Base-by-base conservation (phyloP, 108 stramenopile species). In the Cyclotella sp. region DNA sequence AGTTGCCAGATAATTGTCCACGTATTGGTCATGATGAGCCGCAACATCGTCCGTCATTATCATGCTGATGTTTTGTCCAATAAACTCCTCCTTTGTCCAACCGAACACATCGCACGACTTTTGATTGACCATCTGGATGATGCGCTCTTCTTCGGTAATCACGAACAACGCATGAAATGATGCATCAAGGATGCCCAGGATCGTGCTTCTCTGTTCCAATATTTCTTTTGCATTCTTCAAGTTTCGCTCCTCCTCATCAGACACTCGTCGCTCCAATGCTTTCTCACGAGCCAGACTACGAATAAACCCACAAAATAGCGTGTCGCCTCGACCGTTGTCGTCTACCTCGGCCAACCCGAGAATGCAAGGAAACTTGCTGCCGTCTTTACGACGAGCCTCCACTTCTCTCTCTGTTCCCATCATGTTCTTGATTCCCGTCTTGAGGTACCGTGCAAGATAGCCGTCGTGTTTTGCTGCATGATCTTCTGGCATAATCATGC, bases 401-500 rank as follows among this genome's bases (percentile, higher is more conserved):
- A 69, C 68, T 28, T 69, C 53, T 54, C 68, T 9, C 28, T 68
- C 59, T 41, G 63, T 59, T 3, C 83, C 74, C 21, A 63, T 63
- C 55, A 78, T 58, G 12, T 73, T 18, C 42, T 64, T 72, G 10
- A 63, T 22, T 49, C 72, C 55, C 52, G 55, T 78, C 21, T 39
- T 26, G 34, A 60, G 19, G 16, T 68, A 62, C 30, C 40, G 27
- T 43, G 52, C 28, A 13, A 76, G 51, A 24, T 75, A 75, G 18
- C 34, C 47, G 29, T 62, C 68, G 24, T 77, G 69, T 15, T 71
- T 71, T 30, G 28, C 7, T 11, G 59, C 27, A 26, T 24, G 19
- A 22, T 44, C 42, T 28, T 61, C 28, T 47, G 66, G 47, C 73
- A 78, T 70, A 12, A 78, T 72, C 30, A 69, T 78, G n/a, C 39